Evolutionary conservation across 2,329 filamentous ascomycete genomes (phyloP), one percentile per base, ranked within the genome.

Genomic region (Fusarium sp.): DNA sequence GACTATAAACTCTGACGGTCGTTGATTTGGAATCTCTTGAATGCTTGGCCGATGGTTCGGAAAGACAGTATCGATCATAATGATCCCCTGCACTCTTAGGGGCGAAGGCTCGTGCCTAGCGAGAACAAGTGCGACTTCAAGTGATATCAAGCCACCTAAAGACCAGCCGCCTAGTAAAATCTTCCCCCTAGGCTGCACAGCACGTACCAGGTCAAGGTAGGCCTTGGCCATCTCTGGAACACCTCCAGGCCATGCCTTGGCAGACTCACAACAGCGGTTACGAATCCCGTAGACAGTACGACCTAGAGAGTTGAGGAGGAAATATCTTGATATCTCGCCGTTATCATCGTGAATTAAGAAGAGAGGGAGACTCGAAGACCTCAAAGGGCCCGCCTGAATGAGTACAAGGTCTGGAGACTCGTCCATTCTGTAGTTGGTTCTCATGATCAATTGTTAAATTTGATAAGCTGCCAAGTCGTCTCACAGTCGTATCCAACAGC

Each of bases 321-420:
- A 47, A 23, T 47, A 47, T n/a, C 20, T 34, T 23, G 44, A 47
- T 47, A 47, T 26, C 20, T 47, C 44, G 1, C 44, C 44, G 13
- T 47, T 30, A 34, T 47, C 30, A 30, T 30, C 44, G n/a, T 47
- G 44, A 47, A 47, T 47, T 18, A 47, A 47, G 44, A 47, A 47
- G 20, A 47, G 44, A 11, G 44, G 44, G 10, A 47, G n/a, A 34
- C 34, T 47, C 13, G 44, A 47, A 34, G 44, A 47, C 18, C 11
- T 7, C 20, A 26, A 15, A 34, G 44, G 3, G 20, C 28, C 23
- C 30, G 11, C 8, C 44, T 47, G 44, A 12, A 47, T 47, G 18
- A 47, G 44, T 47, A 47, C 20, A 8, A 47, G 12, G 44, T 23
- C 44, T 15, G 44, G 44, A 47, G 44, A 47, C 4, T 23, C 23